phyloP scores from a whole-genome alignment of 768 basidiomycete species.

The Omphalotus guepiniiformis region DNA sequence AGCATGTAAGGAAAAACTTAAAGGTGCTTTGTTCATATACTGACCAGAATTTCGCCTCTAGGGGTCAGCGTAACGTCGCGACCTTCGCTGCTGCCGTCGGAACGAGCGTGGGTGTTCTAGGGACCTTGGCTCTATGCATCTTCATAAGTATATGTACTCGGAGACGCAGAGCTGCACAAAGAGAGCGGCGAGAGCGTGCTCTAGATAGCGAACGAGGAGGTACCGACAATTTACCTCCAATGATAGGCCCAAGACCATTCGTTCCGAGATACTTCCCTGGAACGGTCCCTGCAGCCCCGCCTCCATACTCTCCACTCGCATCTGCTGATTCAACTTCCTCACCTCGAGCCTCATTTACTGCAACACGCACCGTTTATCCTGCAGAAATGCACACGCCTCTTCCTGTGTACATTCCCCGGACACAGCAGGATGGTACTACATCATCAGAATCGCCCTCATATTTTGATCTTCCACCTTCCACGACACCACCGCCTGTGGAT shows the following conservation, averaged over 20 bases:
- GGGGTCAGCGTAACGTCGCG: conserved; percentile 21
- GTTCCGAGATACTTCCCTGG: conserved; percentile 57
- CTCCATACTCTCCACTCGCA: conserved; percentile 31
- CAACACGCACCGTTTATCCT: not conserved
- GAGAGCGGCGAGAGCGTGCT: conserved; percentile 33
- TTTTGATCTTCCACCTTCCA: not conserved
- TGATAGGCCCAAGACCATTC: conserved; percentile 46
- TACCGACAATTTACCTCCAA: conserved; percentile 27
- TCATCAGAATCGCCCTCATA: not conserved
- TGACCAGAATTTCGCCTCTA: not conserved
- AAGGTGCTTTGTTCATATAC: too few relatives aligned
- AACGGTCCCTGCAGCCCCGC: conserved; percentile 37
- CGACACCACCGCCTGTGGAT: not conserved
- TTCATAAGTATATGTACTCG: conserved; percentile 49
- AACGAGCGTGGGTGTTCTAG: conserved; percentile 47
- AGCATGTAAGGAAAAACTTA: too few relatives aligned
- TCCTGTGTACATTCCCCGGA: not conserved
- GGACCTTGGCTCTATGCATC: conserved; percentile 41
- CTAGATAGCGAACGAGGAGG: conserved; percentile 13
- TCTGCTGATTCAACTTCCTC: not conserved
- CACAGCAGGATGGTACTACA: not conserved
- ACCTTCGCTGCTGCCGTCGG: conserved; percentile 56
- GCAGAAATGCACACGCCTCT: not conserved
- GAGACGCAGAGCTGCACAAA: conserved; percentile 33
- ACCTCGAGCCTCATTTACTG: not conserved